These are phyloP conservation scores for Fomitiporia mediterranea DNA, from an alignment of 1,284 basidiomycete genomes.

Conservation along the genomic window DNA sequence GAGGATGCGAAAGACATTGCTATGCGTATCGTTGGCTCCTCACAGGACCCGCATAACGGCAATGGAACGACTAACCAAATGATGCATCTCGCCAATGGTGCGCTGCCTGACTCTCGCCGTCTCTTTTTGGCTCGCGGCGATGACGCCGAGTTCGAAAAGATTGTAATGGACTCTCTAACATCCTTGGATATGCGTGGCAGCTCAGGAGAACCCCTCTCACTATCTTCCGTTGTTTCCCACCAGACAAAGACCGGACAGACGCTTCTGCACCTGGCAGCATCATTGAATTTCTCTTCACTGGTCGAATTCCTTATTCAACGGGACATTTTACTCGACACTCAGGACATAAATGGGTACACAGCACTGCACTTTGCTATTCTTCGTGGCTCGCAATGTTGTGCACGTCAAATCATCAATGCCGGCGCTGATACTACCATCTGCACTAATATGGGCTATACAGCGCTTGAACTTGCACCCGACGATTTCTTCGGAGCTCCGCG, in stretches of 20 bases:
- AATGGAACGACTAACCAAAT: slow-evolving; percentile 35
- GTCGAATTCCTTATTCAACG: slow-evolving; percentile 69
- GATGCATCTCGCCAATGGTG: slow-evolving; percentile 49
- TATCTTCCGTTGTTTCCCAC: slow-evolving; percentile 53
- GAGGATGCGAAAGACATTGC: slow-evolving; percentile 91
- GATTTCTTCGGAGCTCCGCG: slow-evolving; percentile 42
- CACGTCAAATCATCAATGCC: slow-evolving; percentile 63
- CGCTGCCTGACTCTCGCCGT: slow-evolving; percentile 45
- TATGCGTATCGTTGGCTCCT: slow-evolving; percentile 72
- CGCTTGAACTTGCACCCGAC: slow-evolving; percentile 71
- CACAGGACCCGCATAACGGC: slow-evolving; percentile 32
- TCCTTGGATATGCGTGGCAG: slow-evolving; percentile 56
- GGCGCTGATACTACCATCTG: slow-evolving; percentile 80
- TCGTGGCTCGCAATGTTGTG: slow-evolving; percentile 61
- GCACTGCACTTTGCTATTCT: slow-evolving; percentile 86
- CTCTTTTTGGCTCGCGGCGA: slow-evolving; percentile 48
- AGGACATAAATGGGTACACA: slow-evolving; percentile 89
- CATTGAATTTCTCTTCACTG: slow-evolving; percentile 75
- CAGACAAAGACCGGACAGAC: slow-evolving; percentile 71
- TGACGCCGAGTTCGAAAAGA: slow-evolving; percentile 67
- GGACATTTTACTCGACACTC: slow-evolving; percentile 75
- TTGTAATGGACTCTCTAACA: slow-evolving; percentile 75
- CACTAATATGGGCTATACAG: slow-evolving; percentile 72
- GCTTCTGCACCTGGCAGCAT: slow-evolving; percentile 81
- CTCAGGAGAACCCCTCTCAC: slow-evolving; percentile 34